phyloP scores from a whole-genome alignment of 768 basidiomycete genomes.

The Gymnopilus dilepis region DNA sequence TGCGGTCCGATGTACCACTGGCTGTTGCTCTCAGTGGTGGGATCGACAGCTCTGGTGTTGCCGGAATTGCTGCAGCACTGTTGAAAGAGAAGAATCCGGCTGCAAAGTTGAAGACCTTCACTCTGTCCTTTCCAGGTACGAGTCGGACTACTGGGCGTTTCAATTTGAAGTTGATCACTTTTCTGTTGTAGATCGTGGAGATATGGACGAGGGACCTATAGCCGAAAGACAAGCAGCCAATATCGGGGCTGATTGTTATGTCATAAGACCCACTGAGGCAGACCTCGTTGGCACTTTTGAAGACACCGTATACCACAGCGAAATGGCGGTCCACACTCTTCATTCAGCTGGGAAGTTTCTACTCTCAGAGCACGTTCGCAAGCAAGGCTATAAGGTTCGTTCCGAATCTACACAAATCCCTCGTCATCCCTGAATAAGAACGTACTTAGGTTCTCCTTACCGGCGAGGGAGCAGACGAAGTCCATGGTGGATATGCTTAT shows the following conservation, averaged over 20 bases:
- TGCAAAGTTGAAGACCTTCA: not conserved
- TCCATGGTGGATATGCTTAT: not conserved
- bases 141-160: no score
- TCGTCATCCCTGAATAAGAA: not conserved
- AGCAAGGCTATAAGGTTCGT: not conserved
- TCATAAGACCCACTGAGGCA: not conserved
- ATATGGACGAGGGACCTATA: conserved; percentile 1
- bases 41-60: not conserved
- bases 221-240: not conserved
- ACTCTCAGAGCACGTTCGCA: not conserved
- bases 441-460: not conserved
- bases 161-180: not conserved
- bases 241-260: not conserved
- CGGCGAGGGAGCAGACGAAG: conserved; percentile 1
- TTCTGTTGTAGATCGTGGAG: not conserved
- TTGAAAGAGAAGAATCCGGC: conserved; percentile 3
- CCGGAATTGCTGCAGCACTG: not conserved
- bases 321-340: not conserved
- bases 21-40: conserved; percentile 4
- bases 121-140: conserved; percentile 2
- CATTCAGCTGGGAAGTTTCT: not conserved
- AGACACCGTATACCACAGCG: not conserved
- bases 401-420: not conserved
- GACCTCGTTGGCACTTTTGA: not conserved
- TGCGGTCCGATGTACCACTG: conserved; percentile 2